These are phyloP conservation scores for Phytophthora kernoviae DNA, from an alignment of 352 stramenopile species.

Conservation along the genomic window DNA sequence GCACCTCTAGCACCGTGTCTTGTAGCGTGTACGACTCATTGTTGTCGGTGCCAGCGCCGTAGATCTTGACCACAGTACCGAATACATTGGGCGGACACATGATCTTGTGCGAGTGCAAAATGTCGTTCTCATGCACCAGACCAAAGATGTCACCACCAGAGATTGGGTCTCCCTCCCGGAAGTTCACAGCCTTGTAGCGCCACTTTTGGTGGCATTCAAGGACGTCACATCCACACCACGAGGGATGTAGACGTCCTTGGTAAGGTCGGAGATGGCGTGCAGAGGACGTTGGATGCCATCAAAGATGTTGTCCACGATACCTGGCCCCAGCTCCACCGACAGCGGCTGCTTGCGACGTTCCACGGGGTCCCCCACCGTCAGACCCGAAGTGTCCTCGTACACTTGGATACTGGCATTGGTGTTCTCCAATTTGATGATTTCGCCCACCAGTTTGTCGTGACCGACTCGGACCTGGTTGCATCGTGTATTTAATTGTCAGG, in stretches of 20 bases:
- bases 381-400: constrained; percentile 97
- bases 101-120: constrained; percentile 99
- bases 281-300: constrained; percentile 99
- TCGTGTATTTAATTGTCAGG: no score
- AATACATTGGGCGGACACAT: constrained; percentile 99
- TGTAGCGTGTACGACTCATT: constrained; percentile 97
- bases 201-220: constrained; percentile 94
- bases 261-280: constrained; percentile 94
- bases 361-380: constrained; percentile 98
- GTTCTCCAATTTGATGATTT: constrained; percentile 99
- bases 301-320: constrained; percentile 99
- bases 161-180: constrained; percentile 95
- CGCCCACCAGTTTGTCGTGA: constrained; percentile 99
- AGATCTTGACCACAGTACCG: constrained; percentile 98
- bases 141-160: constrained; percentile 98
- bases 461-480: constrained; percentile 98
- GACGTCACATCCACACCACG: constrained; percentile 96
- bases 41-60: constrained; percentile 95
- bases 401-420: constrained; percentile 99
- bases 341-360: constrained; percentile 97
- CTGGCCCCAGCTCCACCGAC: constrained; percentile 98
- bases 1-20: constrained; percentile 98
- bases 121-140: constrained; percentile 99
- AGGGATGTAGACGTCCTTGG: constrained; percentile 98
- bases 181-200: constrained; percentile 94